phyloP scores from a whole-genome alignment of 345 rosid genomes.

The Eucalyptus pumila region DNA sequence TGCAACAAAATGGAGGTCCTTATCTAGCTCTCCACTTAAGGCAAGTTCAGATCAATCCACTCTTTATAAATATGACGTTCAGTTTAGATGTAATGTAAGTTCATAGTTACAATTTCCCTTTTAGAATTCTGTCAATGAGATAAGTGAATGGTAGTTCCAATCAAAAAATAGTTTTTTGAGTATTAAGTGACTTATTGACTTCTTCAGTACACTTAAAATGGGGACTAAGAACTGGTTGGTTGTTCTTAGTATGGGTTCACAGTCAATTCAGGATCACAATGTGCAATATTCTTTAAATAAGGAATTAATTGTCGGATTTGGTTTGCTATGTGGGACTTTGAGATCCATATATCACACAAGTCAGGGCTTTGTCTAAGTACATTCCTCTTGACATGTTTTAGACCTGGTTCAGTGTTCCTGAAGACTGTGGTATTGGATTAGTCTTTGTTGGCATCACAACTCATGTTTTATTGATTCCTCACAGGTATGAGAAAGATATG shows the following conservation, averaged over 20 bases:
- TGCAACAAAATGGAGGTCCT: constrained; percentile 64
- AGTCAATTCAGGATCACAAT: not conserved
- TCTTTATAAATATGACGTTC: not conserved
- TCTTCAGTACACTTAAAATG: not conserved
- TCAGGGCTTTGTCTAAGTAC: not conserved
- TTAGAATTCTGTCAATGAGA: not conserved
- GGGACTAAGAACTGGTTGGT: not conserved
- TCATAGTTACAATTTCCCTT: not conserved
- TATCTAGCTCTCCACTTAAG: constrained; percentile 95
- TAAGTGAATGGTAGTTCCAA: not conserved
- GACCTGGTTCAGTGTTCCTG: not conserved
- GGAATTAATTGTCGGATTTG: not conserved
- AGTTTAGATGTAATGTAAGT: not conserved
- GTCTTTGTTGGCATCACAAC: not conserved
- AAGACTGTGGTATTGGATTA: not conserved
- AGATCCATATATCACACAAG: not conserved
- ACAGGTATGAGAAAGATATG: constrained; percentile 97
- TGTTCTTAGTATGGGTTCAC: not conserved
- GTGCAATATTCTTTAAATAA: not conserved
- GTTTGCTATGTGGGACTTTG: not conserved
- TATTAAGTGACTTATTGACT: not conserved
- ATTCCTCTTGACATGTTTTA: not conserved
- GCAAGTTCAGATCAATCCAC: constrained; percentile 12
- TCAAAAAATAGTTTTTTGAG: not conserved
- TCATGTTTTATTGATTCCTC: not conserved